A percentile compares a stretch with the other conserved stretches of the same genome.
Conservation (phyloP, 2,329 filamentous ascomycete species). For the Xylariomycetidae sp. region DNA sequence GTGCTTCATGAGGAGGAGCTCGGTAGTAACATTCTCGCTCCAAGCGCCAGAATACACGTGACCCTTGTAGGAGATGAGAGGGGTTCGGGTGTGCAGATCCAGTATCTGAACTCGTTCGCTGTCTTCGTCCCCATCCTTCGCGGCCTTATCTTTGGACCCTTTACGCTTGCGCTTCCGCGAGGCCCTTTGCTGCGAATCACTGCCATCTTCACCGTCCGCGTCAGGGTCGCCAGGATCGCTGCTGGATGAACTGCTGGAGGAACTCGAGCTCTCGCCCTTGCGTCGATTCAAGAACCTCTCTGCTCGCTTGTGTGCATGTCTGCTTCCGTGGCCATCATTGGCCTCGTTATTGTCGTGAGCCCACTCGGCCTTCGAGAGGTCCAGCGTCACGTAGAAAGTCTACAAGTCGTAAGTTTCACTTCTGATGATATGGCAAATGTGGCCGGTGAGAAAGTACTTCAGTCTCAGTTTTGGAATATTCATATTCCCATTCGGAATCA, state of each 20-base stretch:
- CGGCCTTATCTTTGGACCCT: constrained; percentile 9
- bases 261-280: constrained; percentile 7
- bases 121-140: constrained; percentile 18
- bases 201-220: constrained; percentile 11
- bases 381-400: constrained; percentile 60
- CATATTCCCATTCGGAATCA: constrained; percentile 61
- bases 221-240: constrained; percentile 16
- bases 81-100: constrained; percentile 71
- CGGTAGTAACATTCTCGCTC: constrained; percentile 78
- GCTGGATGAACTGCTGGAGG: constrained; percentile 9
- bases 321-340: constrained; percentile 37
- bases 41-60: constrained; percentile 75
- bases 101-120: constrained; percentile 64
- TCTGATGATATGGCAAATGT: neutral
- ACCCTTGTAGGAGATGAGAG: constrained; percentile 73
- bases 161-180: no score
- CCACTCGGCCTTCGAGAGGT: constrained; percentile 56
- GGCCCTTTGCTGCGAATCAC: no score
- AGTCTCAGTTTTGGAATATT: constrained; percentile 58
- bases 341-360: constrained; percentile 36
- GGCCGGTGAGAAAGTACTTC: constrained; percentile 46
- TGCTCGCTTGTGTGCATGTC: constrained; percentile 35
- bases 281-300: constrained; percentile 16
- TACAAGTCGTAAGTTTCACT: constrained; percentile 22
- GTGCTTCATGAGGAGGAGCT: constrained; percentile 62